phyloP scores from a whole-genome alignment of 345 rosid genomes.

The Iberis pinnata region DNA sequence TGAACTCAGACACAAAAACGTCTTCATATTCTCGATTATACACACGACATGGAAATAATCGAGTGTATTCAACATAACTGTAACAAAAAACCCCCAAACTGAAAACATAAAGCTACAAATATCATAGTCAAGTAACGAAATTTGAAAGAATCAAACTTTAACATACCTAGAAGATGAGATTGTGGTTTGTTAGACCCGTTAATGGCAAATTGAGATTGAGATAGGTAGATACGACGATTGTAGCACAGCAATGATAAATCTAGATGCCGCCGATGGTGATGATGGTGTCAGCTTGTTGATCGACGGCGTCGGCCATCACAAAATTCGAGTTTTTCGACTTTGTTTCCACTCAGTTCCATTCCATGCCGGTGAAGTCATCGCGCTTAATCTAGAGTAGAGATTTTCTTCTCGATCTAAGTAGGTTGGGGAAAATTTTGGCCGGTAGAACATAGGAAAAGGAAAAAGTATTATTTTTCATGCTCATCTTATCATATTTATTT shows the following conservation, averaged over 20 bases:
- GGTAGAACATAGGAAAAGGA: too few species aligned
- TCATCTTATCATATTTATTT: too few species aligned
- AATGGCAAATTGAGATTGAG: conserved; percentile 66
- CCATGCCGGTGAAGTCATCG: too few species aligned
- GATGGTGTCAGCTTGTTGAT: conserved; percentile 72
- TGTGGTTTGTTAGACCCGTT: too few species aligned
- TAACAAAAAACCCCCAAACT: background rate
- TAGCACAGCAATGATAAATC: conserved; percentile 93
- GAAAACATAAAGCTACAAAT: conserved; percentile 8
- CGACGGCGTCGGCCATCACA: conserved; percentile 84
- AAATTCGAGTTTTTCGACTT: too few species aligned
- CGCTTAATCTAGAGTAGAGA: too few species aligned
- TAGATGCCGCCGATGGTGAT: conserved; percentile 88
- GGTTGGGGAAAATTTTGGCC: too few species aligned
- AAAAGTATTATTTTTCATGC: too few species aligned
- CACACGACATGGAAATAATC: conserved; percentile 72
- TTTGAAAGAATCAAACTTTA: conserved; percentile 11
- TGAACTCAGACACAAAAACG: conserved; percentile 51
- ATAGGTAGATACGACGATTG: conserved; percentile 82
- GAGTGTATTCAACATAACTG: conserved; percentile 57
- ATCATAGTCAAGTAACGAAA: background rate
- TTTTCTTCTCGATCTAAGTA: too few species aligned
- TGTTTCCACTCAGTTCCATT: too few species aligned
- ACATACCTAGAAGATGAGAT: conserved; percentile 42
- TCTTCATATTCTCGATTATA: conserved; percentile 68